Percentiles rank a stretch among this genome's conserved stretches.
phyloP scores from a whole-genome alignment of 2,329 filamentous ascomycete genomes.

The Tympanopsis confertula region DNA sequence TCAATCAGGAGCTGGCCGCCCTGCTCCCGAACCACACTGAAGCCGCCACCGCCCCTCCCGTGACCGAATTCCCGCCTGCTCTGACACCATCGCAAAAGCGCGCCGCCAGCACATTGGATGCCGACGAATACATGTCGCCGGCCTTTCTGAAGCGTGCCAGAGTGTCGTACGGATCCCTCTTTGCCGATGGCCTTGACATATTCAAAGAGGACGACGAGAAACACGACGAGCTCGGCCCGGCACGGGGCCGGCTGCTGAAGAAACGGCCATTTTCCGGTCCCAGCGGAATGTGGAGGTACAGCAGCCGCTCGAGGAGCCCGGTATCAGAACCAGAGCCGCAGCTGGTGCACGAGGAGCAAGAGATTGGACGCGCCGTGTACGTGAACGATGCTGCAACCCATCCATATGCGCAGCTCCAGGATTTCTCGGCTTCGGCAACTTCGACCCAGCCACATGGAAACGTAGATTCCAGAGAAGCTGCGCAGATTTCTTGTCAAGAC shows the following conservation, averaged over 20 bases:
- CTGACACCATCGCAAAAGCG: slow-evolving; percentile 15
- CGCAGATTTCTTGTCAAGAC: neutral
- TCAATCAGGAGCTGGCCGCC: too few relatives aligned
- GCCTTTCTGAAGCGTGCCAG: slow-evolving; percentile 66
- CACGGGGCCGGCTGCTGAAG: too few relatives aligned
- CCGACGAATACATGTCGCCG: slow-evolving; percentile 60
- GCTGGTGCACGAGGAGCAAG: slow-evolving; percentile 9
- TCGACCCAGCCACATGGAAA: neutral
- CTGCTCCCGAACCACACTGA: too few relatives aligned
- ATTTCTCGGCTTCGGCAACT: neutral
- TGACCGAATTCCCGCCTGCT: too few relatives aligned
- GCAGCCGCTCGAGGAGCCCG: slow-evolving; percentile 60
- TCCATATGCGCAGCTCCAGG: neutral
- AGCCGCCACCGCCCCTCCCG: too few relatives aligned
- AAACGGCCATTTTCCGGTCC: slow-evolving; percentile 56
- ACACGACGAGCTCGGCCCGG: slow-evolving; percentile 45
- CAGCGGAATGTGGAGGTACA: slow-evolving; percentile 63
- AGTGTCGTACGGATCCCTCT: slow-evolving; percentile 56
- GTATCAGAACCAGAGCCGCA: slow-evolving; percentile 29
- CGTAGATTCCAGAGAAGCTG: neutral
- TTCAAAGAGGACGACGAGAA: slow-evolving; percentile 59
- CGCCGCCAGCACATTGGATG: slow-evolving; percentile 20
- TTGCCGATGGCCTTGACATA: slow-evolving; percentile 52
- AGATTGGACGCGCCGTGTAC: slow-evolving; percentile 4
- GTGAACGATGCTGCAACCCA: neutral